Base-by-base conservation (phyloP, 257 asterid genomes). In the Hygrophila difformis region DNA sequence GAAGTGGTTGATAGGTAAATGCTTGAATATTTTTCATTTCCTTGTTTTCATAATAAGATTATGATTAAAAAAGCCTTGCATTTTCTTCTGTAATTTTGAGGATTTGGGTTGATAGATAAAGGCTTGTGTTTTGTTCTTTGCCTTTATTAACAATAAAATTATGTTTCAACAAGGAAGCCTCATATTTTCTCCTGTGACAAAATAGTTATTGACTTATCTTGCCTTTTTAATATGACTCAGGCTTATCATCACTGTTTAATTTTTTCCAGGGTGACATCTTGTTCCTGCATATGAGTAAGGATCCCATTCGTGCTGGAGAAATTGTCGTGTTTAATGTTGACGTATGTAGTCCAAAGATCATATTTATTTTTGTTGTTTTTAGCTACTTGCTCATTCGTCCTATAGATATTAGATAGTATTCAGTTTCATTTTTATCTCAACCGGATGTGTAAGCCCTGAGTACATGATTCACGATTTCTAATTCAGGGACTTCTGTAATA, bases 301-400 rank as follows among this genome's bases (percentile, higher is more conserved):
- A 80, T 35, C 99, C 99, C 47, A 82, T 91, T 68, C 99, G 99
- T 22, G 80, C 99, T 17, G 99, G 99, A 69, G 99, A 91, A 75
- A 91, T 91, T 38, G 99, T 91, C 22, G 99, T 91, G 50, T 91
- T 91, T 57, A 91, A 91, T 63, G 77, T 91, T 55, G 96, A 91
- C 31, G 99, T 91, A 78, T 7, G 98, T 65, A 51, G 21, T 49
- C 38, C 43, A 22, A 20, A 23, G 21, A 50, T 51, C 34, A 54
- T 43, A 13, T 6, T 38, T 43, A 40, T 35, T 39, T 42, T 18
- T 13, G 2, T 22, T 55, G 15, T 52, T 2, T 35, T 18, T 17
- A 29, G 15, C 50, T 48, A 19, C 51, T 34, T 48, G 21, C 37
- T 22, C 62, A 55, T 35, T 44, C 24, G 22, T 18, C 19, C 22